Evolutionary conservation across 75 land plant genomes (phyloP), one percentile per base, ranked within the genome.

Genomic region (Pseudotsuga menziesii): DNA sequence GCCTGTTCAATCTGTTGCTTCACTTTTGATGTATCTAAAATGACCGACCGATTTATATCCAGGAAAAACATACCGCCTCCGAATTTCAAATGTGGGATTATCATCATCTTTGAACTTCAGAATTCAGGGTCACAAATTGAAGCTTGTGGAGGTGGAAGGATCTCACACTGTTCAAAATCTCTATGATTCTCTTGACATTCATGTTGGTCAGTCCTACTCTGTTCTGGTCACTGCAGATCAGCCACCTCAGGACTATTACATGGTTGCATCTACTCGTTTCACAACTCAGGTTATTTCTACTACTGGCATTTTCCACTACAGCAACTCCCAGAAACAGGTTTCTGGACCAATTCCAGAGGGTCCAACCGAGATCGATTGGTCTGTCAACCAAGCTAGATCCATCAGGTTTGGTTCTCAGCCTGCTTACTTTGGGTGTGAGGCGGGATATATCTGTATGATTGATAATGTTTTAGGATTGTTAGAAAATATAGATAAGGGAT

Each of bases 91-190:
- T 17, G 87, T 83, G 20, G 87, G 87, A 8, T 69, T 56, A 4
- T 25, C 73, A 14, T 67, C 77, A 55, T 85, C 78, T 75, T 74
- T 78, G 63, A 82, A 86, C 76, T 84, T 86, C 80, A 77, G 88
- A 59, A 86, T 86, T 14, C 78, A 88, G 71, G 85, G 88, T 22
- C 95, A 93, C 63, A 80, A 75, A 66, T n/a, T 93, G 82, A 87
- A 75, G 81, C 79, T 91, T 3, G 95, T 93, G 52, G 95, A 93
- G 66, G 85, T 88, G 0, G 93, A 93, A 82, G 93, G 95, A 22
- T 88, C 95, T 25, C 92, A 93, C n/a, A 82, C 85, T 4, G 61
- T 83, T 14, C 91, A 93, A 61, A 89, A 79, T 22, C 20, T 66
- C 1, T 90, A 88, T 59, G 89, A 87, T 56, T 81, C 93, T 15